Evolutionary conservation across 31 red algal species (phyloP).

Genomic region (Pterothamnion heteromorphum): DNA sequence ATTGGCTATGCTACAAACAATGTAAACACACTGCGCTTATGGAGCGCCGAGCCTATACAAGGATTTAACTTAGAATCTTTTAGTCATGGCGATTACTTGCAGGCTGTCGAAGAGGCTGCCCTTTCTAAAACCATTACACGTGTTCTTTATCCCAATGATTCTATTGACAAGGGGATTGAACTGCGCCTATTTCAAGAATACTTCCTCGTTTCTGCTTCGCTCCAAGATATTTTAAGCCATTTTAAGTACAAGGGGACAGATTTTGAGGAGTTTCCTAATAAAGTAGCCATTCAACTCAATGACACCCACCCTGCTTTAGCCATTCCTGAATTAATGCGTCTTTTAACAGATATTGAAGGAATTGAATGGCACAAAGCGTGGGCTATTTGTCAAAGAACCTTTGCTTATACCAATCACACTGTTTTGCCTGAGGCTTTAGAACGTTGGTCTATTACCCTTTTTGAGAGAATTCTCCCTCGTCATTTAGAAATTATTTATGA

Average conservation of each 20-base stretch:
- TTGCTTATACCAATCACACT: conserved; percentile 99
- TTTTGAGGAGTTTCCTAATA: conserved; percentile 75
- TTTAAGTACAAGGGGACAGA: conserved; percentile 77
- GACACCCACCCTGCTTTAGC: conserved; percentile 98
- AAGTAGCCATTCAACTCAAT: conserved; percentile 95
- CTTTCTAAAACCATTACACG: conserved; percentile 80
- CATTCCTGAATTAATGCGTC: conserved; percentile 91
- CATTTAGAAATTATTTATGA: conserved; percentile 99
- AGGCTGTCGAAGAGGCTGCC: too few relatives aligned
- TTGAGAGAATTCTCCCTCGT: conserved; percentile 92
- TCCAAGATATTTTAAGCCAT: conserved; percentile 92
- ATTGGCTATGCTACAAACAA: conserved; percentile 98
- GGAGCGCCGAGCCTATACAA: conserved; percentile 79
- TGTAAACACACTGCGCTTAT: conserved; percentile 84
- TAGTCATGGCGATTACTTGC: conserved; percentile 88
- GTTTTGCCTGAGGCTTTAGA: conserved; percentile 98
- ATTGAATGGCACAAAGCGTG: conserved; percentile 91
- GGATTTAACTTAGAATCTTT: conserved; percentile 97
- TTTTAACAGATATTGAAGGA: conserved; percentile 83
- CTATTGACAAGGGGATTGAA: conserved; percentile 56
- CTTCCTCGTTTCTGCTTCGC: conserved; percentile 96
- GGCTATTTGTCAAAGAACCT: conserved; percentile 76
- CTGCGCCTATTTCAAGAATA: conserved; percentile 96
- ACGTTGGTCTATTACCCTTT: conserved; percentile 91
- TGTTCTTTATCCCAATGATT: conserved; percentile 97